A percentile compares a stretch with the other conserved stretches of the same genome.
phyloP scores from a whole-genome alignment of 2,329 filamentous ascomycete species.

The Xylaria sp. region DNA sequence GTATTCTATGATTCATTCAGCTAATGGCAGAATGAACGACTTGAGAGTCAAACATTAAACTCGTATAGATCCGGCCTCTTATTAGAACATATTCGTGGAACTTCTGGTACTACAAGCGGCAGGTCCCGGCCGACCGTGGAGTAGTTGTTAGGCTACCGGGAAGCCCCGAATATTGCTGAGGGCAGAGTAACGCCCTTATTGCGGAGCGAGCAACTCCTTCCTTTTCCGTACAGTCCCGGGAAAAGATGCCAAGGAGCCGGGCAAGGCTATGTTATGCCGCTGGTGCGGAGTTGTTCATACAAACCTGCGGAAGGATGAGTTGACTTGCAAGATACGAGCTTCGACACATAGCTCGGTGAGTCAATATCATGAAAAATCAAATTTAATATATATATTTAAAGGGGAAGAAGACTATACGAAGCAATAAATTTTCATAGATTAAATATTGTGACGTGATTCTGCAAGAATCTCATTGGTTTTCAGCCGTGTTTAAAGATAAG shows the following conservation, averaged over 20 bases:
- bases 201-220: not conserved
- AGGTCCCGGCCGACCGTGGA: conserved; percentile 14
- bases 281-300: not conserved
- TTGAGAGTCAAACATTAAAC: not conserved
- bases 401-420: too few relatives aligned
- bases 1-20: not conserved
- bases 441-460: too few relatives aligned
- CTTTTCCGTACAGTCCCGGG: not conserved
- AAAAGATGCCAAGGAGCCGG: not conserved
- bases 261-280: not conserved
- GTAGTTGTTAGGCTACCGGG: not conserved
- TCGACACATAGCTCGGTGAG: too few relatives aligned
- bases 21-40: not conserved
- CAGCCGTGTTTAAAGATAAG: too few relatives aligned
- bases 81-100: not conserved
- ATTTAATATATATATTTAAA: too few relatives aligned
- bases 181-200: not conserved
- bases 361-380: too few relatives aligned
- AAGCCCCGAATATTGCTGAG: conserved; percentile 1
- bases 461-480: too few relatives aligned
- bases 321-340: too few relatives aligned
- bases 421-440: too few relatives aligned
- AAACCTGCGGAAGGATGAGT: not conserved
- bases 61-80: not conserved
- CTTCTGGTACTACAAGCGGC: not conserved